A percentile compares a stretch with the other conserved stretches of the same genome.
Evolutionary conservation across 2,329 filamentous ascomycete species (phyloP).

Genomic region (Penicillium brasilianum): DNA sequence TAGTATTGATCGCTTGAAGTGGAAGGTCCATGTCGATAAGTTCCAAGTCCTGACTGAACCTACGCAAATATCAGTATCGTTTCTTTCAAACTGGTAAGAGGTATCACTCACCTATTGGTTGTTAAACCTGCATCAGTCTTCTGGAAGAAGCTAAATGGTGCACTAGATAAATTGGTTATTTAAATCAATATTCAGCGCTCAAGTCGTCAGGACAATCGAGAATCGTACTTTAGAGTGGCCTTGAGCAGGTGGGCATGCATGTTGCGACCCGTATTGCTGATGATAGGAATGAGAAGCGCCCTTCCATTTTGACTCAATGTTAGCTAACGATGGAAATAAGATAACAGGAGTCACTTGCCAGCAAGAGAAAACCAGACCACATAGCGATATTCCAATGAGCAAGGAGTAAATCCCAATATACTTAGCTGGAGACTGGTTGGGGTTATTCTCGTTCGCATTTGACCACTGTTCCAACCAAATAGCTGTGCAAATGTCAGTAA

Average conservation of each 20-base stretch:
- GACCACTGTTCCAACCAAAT: constrained; percentile 59
- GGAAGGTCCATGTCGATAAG: constrained; percentile 36
- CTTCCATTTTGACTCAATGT: background rate
- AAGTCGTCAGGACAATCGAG: background rate
- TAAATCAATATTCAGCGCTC: background rate
- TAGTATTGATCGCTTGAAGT: constrained; percentile 12
- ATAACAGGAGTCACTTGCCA: background rate
- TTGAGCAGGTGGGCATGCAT: constrained; percentile 21
- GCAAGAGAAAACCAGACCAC: background rate
- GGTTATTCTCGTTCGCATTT: constrained; percentile 45
- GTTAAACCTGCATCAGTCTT: constrained; percentile 16
- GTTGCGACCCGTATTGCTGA: constrained; percentile 15
- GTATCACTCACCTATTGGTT: constrained; percentile 14
- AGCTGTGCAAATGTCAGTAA: constrained; percentile 11
- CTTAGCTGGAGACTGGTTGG: constrained; percentile 45
- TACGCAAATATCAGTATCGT: background rate
- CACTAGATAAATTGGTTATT: constrained; percentile 6
- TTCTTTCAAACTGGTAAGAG: too few relatives aligned
- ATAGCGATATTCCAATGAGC: constrained; percentile 9
- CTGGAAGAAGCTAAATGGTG: constrained; percentile 29
- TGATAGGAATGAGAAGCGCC: constrained; percentile 28
- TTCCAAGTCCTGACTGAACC: constrained; percentile 39
- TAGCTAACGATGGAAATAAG: background rate
- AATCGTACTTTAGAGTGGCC: constrained; percentile 18
- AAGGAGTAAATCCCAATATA: constrained; percentile 46